A percentile compares a stretch with the other conserved stretches of the same genome.
Evolutionary conservation across 306 rosid genomes (phyloP).

Genomic region (Neltuma alba): DNA sequence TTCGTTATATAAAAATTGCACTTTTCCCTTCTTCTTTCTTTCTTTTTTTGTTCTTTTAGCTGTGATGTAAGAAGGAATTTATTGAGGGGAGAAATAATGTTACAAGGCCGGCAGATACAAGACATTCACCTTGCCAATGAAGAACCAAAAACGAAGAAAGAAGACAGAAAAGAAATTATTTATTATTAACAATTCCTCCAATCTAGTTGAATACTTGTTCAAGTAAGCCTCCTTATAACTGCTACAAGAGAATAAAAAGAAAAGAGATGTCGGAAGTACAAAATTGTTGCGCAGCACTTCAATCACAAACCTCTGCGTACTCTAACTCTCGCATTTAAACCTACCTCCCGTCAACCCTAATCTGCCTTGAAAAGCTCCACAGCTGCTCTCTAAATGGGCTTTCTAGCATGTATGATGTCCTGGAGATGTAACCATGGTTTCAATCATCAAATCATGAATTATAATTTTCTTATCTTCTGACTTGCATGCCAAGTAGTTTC

Average conservation of each 20-base stretch:
- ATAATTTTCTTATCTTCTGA: neutral
- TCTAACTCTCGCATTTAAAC: neutral
- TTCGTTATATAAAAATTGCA: conserved; percentile 4
- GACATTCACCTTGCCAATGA: neutral
- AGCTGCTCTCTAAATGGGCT: neutral
- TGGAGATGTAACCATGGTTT: neutral
- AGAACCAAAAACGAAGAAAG: conserved; percentile 30
- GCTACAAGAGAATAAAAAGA: neutral
- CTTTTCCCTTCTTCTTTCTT: neutral
- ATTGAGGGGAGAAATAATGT: conserved; percentile 17
- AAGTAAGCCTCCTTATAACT: conserved; percentile 16
- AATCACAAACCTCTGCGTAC: neutral
- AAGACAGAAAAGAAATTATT: conserved; percentile 13
- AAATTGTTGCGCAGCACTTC: neutral
- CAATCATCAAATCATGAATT: neutral
- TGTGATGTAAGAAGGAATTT: neutral
- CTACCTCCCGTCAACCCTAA: neutral
- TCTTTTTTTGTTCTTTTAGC: neutral
- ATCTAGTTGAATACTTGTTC: neutral
- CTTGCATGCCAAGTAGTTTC: neutral
- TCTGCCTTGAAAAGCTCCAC: neutral
- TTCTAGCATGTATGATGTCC: neutral
- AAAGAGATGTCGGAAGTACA: neutral
- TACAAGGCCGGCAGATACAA: neutral
- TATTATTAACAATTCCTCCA: neutral